Percentiles rank a stretch among this genome's conserved stretches.
Evolutionary conservation across 768 basidiomycete genomes (phyloP).

Genomic region (Cystobasidium onofrii): DNA sequence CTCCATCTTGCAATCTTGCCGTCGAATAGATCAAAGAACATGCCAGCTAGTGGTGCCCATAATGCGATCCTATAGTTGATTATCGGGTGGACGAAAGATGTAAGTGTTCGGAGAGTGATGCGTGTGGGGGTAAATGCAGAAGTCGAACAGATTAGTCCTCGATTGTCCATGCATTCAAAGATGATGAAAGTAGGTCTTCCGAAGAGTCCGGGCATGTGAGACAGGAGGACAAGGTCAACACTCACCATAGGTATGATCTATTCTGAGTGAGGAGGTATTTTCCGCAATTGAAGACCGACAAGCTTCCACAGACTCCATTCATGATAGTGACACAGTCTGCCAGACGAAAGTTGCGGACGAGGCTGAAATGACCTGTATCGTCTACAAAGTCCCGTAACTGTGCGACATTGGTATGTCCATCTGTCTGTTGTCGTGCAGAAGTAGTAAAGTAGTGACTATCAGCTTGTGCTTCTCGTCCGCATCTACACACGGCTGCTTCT

Average conservation of each 20-base stretch:
- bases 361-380: constrained; percentile 89
- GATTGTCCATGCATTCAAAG: not conserved
- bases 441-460: not conserved
- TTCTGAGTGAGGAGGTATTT: constrained; percentile 75
- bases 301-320: constrained; percentile 96
- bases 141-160: not conserved
- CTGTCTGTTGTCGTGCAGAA: not conserved
- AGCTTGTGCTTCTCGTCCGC: too few relatives aligned
- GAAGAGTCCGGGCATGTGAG: not conserved
- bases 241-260: constrained; percentile 62
- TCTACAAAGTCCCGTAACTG: constrained; percentile 65
- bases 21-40: constrained; percentile 96
- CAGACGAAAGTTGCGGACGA: constrained; percentile 94
- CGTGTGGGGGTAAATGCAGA: not conserved
- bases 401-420: not conserved
- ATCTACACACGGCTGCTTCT: too few relatives aligned
- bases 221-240: not conserved
- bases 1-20: constrained; percentile 97
- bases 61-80: constrained; percentile 56
- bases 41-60: constrained; percentile 76
- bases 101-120: not conserved
- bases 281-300: constrained; percentile 88
- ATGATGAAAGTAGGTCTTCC: too few relatives aligned
- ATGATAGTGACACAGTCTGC: constrained; percentile 97
- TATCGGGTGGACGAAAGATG: not conserved